Evolutionary conservation across 306 rosid genomes (phyloP).

Genomic region (Prosopis cineraria): DNA sequence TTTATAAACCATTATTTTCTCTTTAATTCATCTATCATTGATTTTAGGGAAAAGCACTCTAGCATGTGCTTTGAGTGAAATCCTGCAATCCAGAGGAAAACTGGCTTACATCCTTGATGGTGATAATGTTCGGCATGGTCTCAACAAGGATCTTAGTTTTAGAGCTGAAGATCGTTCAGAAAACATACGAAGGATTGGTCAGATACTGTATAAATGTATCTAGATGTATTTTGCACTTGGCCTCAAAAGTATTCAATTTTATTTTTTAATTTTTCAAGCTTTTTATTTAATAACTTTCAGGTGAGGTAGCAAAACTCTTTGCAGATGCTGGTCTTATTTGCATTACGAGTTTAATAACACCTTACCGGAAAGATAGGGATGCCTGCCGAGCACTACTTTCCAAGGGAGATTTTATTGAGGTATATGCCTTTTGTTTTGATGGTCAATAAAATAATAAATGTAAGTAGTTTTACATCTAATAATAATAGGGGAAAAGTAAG

Average conservation of each 20-base stretch:
- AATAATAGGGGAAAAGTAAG: constrained; percentile 13
- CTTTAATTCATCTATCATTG: constrained; percentile 34
- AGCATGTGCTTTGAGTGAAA: constrained; percentile 89
- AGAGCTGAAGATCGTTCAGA: constrained; percentile 89
- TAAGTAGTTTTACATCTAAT: constrained; percentile 28
- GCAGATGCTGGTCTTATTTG: constrained; percentile 98
- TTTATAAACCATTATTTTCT: constrained; percentile 4
- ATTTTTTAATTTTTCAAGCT: constrained; percentile 19
- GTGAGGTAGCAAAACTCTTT: constrained; percentile 96
- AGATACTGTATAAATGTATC: constrained; percentile 27
- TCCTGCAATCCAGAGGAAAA: constrained; percentile 79
- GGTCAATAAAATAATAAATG: not conserved
- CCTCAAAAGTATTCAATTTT: not conserved
- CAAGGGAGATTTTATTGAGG: constrained; percentile 92
- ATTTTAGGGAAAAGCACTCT: constrained; percentile 88
- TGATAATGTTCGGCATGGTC: constrained; percentile 95
- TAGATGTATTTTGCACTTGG: not conserved
- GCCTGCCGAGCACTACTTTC: constrained; percentile 85
- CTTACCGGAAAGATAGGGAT: constrained; percentile 85
- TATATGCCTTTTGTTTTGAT: constrained; percentile 34
- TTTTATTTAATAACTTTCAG: constrained; percentile 47
- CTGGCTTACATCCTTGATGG: constrained; percentile 90
- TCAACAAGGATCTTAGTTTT: constrained; percentile 87
- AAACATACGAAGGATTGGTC: constrained; percentile 91
- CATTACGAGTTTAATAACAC: constrained; percentile 91